phyloP scores from a whole-genome alignment of 768 basidiomycete genomes.

The Inosperma sp. region DNA sequence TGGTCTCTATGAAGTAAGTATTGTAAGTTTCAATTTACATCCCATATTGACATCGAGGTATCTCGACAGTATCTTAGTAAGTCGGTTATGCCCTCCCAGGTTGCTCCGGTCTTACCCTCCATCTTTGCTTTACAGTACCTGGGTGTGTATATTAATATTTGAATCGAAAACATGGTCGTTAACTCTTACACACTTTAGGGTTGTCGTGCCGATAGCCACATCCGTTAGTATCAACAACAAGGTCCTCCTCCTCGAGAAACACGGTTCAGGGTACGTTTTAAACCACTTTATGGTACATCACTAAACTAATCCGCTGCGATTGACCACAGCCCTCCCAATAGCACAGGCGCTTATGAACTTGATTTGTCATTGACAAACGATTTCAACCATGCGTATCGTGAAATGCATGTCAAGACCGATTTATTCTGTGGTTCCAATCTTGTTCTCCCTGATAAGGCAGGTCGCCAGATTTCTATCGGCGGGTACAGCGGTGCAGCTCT shows the following conservation, averaged over 20 bases:
- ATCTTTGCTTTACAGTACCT: slow-evolving; percentile 37
- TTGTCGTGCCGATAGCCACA: slow-evolving; percentile 67
- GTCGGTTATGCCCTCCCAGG: slow-evolving; percentile 36
- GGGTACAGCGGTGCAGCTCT: slow-evolving; percentile 70
- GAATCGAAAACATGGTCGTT: slow-evolving; percentile 4
- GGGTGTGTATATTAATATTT: slow-evolving; percentile 39
- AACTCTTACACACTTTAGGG: slow-evolving; percentile 31
- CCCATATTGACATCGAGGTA: slow-evolving; percentile 6
- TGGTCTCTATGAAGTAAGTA: slow-evolving; percentile 62
- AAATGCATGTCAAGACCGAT: slow-evolving; percentile 63
- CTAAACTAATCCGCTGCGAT: background rate
- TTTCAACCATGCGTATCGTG: no score
- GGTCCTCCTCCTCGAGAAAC: slow-evolving; percentile 75
- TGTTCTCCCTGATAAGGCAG: no score
- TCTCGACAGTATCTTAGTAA: slow-evolving; percentile 21
- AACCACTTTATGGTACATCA: background rate
- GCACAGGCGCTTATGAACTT: slow-evolving; percentile 76
- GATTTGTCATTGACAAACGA: slow-evolving; percentile 66
- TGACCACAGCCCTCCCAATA: slow-evolving; percentile 43
- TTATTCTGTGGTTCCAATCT: slow-evolving; percentile 74
- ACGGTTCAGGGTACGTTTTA: slow-evolving; percentile 48
- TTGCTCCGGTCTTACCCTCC: background rate
- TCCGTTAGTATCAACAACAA: slow-evolving; percentile 74
- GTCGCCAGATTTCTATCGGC: no score
- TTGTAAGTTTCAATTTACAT: background rate